Evolutionary conservation across 2,329 filamentous ascomycete genomes (phyloP).

Genomic region (Geosmithia morbida): DNA sequence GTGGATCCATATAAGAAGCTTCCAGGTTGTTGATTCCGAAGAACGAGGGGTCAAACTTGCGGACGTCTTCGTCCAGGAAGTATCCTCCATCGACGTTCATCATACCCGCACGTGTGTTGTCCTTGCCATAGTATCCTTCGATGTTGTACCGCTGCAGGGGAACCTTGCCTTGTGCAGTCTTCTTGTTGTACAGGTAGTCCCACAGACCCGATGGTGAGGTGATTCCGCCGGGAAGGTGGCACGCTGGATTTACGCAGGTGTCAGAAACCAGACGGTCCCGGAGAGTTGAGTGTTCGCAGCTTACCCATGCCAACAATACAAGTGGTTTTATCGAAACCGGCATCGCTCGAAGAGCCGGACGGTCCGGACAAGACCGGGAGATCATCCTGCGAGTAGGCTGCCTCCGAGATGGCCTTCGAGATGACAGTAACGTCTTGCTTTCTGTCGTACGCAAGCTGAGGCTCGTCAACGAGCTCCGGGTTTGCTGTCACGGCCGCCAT

Average conservation of each 20-base stretch:
- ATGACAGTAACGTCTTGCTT: not conserved
- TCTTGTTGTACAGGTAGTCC: conserved; percentile 6
- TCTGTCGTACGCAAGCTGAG: not conserved
- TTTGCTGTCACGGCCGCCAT: not conserved
- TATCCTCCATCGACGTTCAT: conserved; percentile 1
- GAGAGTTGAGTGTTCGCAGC: too few species aligned
- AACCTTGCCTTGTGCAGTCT: conserved; percentile 2
- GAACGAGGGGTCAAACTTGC: conserved; percentile 4
- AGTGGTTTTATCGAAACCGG: not conserved
- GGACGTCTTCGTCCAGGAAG: conserved; percentile 3
- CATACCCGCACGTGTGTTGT: not conserved
- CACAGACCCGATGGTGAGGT: conserved; percentile 5
- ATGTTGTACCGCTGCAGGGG: conserved; percentile 1
- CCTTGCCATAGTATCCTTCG: conserved; percentile 1
- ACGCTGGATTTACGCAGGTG: too few species aligned
- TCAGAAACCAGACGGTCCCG: too few species aligned
- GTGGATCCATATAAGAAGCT: conserved; percentile 4
- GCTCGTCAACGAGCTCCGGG: not conserved
- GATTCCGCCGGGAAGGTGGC: conserved; percentile 3
- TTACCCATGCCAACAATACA: conserved; percentile 2
- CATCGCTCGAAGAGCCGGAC: not conserved
- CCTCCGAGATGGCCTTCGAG: not conserved
- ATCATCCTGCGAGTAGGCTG: not conserved
- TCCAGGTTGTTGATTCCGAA: conserved; percentile 4
- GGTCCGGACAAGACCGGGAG: not conserved